These are phyloP conservation scores for Tetratostichococcus sp. DNA, from an alignment of 139 green algal genomes.

Conservation along the genomic window DNA sequence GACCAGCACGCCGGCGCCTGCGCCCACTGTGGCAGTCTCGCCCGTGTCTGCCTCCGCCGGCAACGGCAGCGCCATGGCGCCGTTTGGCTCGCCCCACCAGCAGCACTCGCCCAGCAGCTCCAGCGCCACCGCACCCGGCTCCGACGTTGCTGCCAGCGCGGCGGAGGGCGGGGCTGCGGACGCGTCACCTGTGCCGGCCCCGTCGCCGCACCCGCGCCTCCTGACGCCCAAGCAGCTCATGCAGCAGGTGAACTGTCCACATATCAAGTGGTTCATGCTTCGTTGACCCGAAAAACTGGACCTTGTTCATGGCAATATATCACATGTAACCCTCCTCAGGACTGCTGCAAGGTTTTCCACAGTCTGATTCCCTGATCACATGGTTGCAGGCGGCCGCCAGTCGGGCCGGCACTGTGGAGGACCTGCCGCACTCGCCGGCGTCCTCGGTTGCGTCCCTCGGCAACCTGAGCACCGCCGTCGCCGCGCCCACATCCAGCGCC, in stretches of 20 bases:
- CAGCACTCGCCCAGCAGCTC: no score
- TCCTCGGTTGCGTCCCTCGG: background rate
- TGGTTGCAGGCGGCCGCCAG: background rate
- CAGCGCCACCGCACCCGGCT: no score
- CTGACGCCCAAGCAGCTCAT: constrained; percentile 48
- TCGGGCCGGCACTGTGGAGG: background rate
- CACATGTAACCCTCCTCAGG: no score
- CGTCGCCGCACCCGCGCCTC: constrained; percentile 13
- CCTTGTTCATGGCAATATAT: no score
- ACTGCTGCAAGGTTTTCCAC: no score
- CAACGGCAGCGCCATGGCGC: background rate
- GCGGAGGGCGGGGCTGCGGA: background rate
- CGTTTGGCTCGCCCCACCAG: background rate
- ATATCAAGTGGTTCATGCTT: no score
- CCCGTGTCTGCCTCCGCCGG: background rate
- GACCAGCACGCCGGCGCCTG: background rate
- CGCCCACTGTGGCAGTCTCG: background rate
- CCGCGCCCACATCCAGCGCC: background rate
- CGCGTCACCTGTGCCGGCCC: background rate
- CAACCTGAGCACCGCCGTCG: background rate
- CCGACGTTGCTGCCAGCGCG: background rate
- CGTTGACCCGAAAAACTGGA: no score
- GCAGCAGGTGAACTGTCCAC: background rate
- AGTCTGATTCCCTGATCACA: background rate
- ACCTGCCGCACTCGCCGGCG: background rate